A percentile compares a stretch with the other conserved stretches of the same genome.
These are phyloP conservation scores for Rosa persica DNA, from an alignment of 306 rosid species.

Conservation along the genomic window DNA sequence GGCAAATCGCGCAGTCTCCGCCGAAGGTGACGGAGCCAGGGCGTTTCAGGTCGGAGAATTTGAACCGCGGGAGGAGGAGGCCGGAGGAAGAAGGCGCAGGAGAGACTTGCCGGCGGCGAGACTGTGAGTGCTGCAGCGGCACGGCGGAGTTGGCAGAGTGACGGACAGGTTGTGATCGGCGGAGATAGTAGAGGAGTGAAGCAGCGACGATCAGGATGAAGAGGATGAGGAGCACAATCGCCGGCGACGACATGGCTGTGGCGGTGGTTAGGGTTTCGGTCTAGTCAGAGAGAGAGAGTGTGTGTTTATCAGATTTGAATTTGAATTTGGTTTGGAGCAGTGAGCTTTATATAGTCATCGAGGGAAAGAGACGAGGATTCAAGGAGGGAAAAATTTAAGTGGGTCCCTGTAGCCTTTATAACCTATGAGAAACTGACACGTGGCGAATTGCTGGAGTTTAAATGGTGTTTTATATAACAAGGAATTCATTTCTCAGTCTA, in stretches of 20 bases:
- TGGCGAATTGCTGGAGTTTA: too few relatives aligned
- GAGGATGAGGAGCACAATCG: neutral
- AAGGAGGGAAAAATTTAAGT: neutral
- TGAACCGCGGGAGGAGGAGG: neutral
- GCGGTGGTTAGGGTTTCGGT: neutral
- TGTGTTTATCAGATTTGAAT: neutral
- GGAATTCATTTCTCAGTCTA: too few relatives aligned
- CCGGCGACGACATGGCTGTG: neutral
- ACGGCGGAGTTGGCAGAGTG: neutral
- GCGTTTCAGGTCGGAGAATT: neutral
- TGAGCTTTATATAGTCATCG: neutral
- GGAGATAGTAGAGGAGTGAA: neutral
- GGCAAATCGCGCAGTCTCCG: neutral
- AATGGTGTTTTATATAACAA: too few relatives aligned
- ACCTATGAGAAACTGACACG: neutral
- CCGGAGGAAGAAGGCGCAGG: neutral
- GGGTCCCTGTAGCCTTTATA: neutral
- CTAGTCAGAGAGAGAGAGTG: too few relatives aligned
- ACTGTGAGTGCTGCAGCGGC: neutral
- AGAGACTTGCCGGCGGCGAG: neutral
- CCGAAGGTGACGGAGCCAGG: neutral
- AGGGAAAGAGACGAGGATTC: neutral
- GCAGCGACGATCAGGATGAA: neutral
- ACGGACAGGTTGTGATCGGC: neutral
- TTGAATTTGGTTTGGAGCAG: neutral